These are phyloP conservation scores for Diaporthe aspalathi DNA, from an alignment of 2,329 filamentous ascomycete species.

Conservation along the genomic window DNA sequence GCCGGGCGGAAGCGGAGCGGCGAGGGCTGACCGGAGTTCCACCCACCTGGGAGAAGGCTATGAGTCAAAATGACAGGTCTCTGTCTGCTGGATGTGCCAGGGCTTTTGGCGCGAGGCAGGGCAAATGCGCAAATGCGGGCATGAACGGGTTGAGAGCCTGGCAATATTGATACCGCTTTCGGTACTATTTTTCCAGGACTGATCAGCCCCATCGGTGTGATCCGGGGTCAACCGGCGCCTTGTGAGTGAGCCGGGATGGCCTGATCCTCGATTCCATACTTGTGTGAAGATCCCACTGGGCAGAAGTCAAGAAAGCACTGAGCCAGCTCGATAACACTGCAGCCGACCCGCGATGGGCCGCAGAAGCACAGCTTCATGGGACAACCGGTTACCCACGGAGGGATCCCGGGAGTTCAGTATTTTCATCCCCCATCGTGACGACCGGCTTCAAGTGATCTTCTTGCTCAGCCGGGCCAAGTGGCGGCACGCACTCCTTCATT, in stretches of 20 bases:
- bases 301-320: neutral
- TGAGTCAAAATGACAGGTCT: neutral
- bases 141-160: neutral
- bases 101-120: neutral
- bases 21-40: neutral
- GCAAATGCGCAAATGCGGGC: neutral
- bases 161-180: no score
- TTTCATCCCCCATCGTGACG: neutral
- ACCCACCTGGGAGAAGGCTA: neutral
- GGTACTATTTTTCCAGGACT: neutral
- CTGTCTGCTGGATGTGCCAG: neutral
- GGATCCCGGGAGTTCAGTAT: no score
- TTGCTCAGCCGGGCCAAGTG: no score
- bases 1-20: neutral
- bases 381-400: neutral
- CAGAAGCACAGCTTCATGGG: neutral
- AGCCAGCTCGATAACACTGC: neutral
- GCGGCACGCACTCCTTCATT: neutral
- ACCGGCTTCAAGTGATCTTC: neutral
- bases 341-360: neutral
- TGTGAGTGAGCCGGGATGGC: neutral
- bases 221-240: no score
- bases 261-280: neutral
- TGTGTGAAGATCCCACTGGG: neutral
- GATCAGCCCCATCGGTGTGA: no score